Evolutionary conservation across 805 yeast species (phyloP), one percentile per base, ranked within the genome.

Genomic region (Clavispora phyllophila): DNA sequence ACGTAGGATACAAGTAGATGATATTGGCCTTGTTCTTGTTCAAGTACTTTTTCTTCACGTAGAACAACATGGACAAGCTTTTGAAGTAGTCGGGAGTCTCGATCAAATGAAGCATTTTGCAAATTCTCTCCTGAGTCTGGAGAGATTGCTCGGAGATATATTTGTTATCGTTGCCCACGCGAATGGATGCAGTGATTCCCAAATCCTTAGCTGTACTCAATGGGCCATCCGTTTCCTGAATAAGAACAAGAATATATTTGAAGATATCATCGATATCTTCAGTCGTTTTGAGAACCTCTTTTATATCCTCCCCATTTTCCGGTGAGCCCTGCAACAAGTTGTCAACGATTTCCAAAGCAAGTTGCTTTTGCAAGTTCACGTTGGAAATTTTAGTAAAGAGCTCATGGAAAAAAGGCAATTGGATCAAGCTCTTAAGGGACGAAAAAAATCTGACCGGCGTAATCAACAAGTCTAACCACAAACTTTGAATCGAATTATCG

Each of bases 1-100:
- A 63, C 1, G 96, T 76, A 4, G 96, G 95, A 57, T 82, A 86
- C 0, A 93, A 83, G 57, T 73, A 79, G 47, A 73, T 73, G 34
- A 81, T 73, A 49, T 81, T 79, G 26, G 62, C 66, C 1, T 73
- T 72, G n/a, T 83, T 83, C 27, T 73, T 73, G 40, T 71, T 62
- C 41, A 86, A 68, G 33, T 74, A 73, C 44, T 70, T 72, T 46
- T 64, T 68, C 38, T 67, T 54, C 28, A 68, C 55, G 42, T 66
- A 62, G 48, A 64, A 55, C 47, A 69, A 60, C 36, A 61, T 58
- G 15, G 63, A 52, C 27, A 69, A 53, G 40, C 52, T 62, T 36
- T 58, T 58, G 48, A 58, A 57, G 23, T 79, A 69, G 54, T 79
- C 76, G 0, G 50, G 42, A 45, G 72, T 70, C 43, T 74, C 70